Base-by-base conservation (phyloP, 2,329 filamentous ascomycete species). In the Mariannaea elegans region DNA sequence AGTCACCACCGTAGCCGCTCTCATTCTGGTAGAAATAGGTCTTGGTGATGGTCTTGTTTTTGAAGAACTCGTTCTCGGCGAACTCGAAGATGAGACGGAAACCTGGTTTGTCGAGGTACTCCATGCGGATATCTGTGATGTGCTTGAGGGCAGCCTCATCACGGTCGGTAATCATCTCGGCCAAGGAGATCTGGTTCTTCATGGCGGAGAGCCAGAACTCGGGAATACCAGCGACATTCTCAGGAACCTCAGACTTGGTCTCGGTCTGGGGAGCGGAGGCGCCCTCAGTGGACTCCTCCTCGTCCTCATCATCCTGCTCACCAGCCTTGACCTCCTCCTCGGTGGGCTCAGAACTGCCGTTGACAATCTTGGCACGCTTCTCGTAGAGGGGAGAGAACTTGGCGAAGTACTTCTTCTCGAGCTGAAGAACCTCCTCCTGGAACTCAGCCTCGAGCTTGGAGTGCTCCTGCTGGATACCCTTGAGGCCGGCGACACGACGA, bases 181-280 rank as follows among this genome's bases (percentile, higher is more conserved):
- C 93, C 56, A 99, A 89, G 27, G 94, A 97, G 73, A 95, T 88
- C 78, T 97, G 94, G 84, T 99, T 99, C 87, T 99, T 99, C 94
- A 99, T 98, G 71, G 96, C 94, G 63, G 94, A 97, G 49, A 99
- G 86, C 95, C 95, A 99, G 86, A 99, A 99, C 81, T 99, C 95
- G 65, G 95, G 95, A 65, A 99, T 97, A 78, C 95, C 95, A 72
- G 88, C 84, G 66, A 90, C 77, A 34, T 78, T 67, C 70, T 85
- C 81, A 55, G 80, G 76, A 68, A 86, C 82, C 65, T 88, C 84
- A 51, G 83, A 79, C 64, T 88, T 81, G 73, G 84, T 80, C 72
- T 87, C 84, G 46, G 77, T 70, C 72, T 84, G 80, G 73, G 88
- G 84, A 62, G 79, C 77, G 55, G 84, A 82, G 19, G 82, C 82